Conservation (phyloP, 106 monocot genomes). For the Phalaenopsis equestris region DNA sequence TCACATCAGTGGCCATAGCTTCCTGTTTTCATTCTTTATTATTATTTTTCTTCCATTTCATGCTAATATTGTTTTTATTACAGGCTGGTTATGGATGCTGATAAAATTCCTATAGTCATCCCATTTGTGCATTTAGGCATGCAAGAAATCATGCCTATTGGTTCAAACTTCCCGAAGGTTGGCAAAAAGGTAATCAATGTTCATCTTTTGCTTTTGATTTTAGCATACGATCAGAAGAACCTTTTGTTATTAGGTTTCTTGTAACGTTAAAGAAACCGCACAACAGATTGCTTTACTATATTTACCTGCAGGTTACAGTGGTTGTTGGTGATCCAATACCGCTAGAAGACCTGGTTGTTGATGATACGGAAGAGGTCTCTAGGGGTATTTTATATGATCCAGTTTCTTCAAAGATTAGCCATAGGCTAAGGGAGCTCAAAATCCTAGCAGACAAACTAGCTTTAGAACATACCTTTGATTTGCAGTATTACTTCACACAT, state of each 20-base stretch:
- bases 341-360: constrained; percentile 53
- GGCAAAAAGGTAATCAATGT: constrained; percentile 50
- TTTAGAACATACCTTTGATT: constrained; percentile 27
- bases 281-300: too few relatives aligned
- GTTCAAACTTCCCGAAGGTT: constrained; percentile 55
- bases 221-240: background rate
- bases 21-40: background rate
- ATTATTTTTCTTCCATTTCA: background rate
- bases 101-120: constrained; percentile 56
- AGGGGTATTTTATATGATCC: constrained; percentile 62
- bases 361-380: constrained; percentile 25
- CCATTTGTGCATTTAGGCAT: constrained; percentile 89
- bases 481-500: background rate
- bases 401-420: constrained; percentile 58
- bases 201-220: background rate
- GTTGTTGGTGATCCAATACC: constrained; percentile 76
- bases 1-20: too few relatives aligned
- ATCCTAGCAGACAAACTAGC: constrained; percentile 50
- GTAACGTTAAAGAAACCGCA: too few relatives aligned
- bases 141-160: constrained; percentile 94
- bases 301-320: constrained; percentile 57
- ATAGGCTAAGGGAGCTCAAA: constrained; percentile 57
- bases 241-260: too few relatives aligned
- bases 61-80: background rate
- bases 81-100: constrained; percentile 85